Percentiles rank a stretch among this genome's conserved stretches.
Evolutionary conservation across 176 grass and related monocot species (phyloP).

Genomic region (Bothriochloa decipiens): DNA sequence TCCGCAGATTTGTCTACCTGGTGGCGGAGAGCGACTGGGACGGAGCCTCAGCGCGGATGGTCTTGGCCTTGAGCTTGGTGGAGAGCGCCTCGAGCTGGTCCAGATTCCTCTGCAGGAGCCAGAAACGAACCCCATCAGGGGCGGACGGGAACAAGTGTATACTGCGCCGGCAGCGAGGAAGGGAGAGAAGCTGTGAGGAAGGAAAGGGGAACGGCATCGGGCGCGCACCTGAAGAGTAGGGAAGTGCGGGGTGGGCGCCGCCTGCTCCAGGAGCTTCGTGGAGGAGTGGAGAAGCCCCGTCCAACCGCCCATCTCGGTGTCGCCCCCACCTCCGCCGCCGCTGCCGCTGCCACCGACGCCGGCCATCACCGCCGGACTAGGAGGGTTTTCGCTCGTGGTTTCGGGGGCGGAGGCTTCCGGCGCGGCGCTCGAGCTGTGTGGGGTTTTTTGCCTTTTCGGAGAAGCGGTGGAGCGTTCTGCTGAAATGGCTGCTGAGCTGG

Average conservation of each 20-base stretch:
- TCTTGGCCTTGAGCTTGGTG: constrained; percentile 97
- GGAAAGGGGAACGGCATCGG: not conserved
- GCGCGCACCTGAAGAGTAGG: constrained; percentile 72
- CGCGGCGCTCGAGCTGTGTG: constrained; percentile 43
- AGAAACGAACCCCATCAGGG: constrained; percentile 24
- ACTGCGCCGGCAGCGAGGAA: not conserved
- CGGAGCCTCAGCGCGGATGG: constrained; percentile 80
- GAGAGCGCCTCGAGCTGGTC: constrained; percentile 95
- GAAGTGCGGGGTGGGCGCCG: constrained; percentile 76
- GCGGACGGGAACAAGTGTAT: not conserved
- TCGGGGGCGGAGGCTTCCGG: constrained; percentile 12
- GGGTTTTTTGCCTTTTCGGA: constrained; percentile 26
- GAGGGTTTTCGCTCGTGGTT: constrained; percentile 34
- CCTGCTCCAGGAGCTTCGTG: constrained; percentile 87
- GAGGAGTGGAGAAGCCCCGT: constrained; percentile 86
- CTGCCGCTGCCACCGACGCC: constrained; percentile 34
- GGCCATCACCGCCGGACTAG: constrained; percentile 50
- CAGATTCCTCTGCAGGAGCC: constrained; percentile 71
- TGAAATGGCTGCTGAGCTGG: constrained; percentile 41
- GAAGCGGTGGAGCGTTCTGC: not conserved
- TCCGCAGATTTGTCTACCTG: constrained; percentile 51
- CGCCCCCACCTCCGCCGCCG: constrained; percentile 44
- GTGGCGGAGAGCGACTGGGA: constrained; percentile 85
- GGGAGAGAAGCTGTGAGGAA: not conserved
- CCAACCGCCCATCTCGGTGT: constrained; percentile 82